Percentiles rank a stretch among this genome's conserved stretches.
Conservation (phyloP, 2,329 filamentous ascomycete genomes). For the Epichloe sp. region DNA sequence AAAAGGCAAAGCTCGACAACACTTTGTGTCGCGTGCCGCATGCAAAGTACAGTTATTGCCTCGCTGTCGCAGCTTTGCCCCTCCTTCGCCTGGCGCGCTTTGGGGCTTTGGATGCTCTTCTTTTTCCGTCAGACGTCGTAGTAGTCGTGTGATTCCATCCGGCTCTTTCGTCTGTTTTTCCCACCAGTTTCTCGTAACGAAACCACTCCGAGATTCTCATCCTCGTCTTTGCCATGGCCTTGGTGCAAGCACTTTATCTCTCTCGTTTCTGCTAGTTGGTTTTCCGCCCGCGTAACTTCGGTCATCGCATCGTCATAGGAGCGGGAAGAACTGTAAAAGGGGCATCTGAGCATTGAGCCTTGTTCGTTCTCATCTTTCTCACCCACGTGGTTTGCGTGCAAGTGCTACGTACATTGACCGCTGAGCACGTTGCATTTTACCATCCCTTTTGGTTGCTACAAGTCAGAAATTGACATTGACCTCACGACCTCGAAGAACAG, state of each 20-base stretch:
- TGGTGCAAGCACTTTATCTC: not conserved
- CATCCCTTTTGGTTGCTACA: no score
- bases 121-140: not conserved
- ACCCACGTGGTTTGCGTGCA: not conserved
- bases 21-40: no score
- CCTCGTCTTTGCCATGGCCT: not conserved
- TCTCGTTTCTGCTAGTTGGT: not conserved
- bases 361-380: not conserved
- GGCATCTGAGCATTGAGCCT: not conserved
- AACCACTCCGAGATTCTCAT: not conserved
- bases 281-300: not conserved
- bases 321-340: not conserved
- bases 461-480: no score
- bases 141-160: not conserved
- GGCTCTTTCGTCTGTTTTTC: not conserved
- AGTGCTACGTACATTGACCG: not conserved
- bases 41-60: no score
- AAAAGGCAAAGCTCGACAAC: not conserved
- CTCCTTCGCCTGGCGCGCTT: not conserved
- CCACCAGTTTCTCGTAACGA: no score
- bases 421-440: no score
- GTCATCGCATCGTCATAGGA: not conserved
- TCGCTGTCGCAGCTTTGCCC: not conserved
- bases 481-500: no score
- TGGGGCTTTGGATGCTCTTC: not conserved